These are phyloP conservation scores for Rhizophagus sp. DNA, from an alignment of 192 early-diverging fungal genomes.

Conservation along the genomic window DNA sequence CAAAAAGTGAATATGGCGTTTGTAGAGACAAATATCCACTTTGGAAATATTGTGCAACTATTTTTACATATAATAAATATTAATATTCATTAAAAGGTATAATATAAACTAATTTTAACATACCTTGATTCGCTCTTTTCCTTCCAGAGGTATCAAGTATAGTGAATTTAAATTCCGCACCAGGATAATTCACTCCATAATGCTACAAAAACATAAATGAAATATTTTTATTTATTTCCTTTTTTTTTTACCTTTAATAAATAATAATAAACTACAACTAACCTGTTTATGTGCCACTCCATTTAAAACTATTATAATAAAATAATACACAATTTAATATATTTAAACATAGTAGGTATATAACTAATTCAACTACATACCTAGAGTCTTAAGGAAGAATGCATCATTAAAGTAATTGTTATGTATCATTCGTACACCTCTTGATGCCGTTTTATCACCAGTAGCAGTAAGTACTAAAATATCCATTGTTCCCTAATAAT, in stretches of 20 bases:
- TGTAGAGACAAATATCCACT: constrained; percentile 73
- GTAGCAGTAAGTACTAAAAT: constrained; percentile 65
- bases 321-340: not conserved
- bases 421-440: constrained; percentile 60
- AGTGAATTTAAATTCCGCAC: constrained; percentile 86
- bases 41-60: constrained; percentile 79
- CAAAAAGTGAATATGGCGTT: constrained; percentile 82
- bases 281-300: constrained; percentile 24
- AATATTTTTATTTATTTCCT: not conserved
- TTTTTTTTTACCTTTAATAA: not conserved
- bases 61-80: constrained; percentile 17
- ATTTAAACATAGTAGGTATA: not conserved
- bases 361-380: constrained; percentile 46
- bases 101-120: not conserved
- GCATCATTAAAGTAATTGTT: constrained; percentile 96
- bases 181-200: constrained; percentile 82
- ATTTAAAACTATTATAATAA: constrained; percentile 22
- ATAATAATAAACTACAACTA: not conserved
- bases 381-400: constrained; percentile 86
- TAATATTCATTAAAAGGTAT: not conserved
- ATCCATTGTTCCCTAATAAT: constrained; percentile 74
- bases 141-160: constrained; percentile 77
- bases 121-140: constrained; percentile 75
- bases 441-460: constrained; percentile 42
- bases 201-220: not conserved